Base-by-base conservation (phyloP, 2,329 filamentous ascomycete genomes). In the Neopestalotiopsis clavispora region DNA sequence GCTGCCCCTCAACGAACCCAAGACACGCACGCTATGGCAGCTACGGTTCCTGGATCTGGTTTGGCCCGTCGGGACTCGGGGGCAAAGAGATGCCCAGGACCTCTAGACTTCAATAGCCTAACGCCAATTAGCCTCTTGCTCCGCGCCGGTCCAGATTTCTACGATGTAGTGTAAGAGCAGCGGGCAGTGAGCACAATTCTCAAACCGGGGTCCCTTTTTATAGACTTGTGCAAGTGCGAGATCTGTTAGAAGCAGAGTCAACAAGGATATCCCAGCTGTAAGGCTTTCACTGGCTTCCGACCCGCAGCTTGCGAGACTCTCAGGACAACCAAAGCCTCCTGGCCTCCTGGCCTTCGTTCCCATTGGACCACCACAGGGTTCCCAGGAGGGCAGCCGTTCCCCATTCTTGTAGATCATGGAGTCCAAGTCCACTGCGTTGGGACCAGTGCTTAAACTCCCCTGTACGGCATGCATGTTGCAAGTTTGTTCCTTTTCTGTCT, bases 151-250 rank as follows among this genome's bases (percentile, higher is more conserved):
- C 40, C 5, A 20, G n/a, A 20, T 40, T 7, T 7, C 30, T 28
- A 28, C 23, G 23, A 28, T 28, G 23, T 28, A 28, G 23, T 28
- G 23, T 38, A 38, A 38, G 34, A 38, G 34, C 34, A 38, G 34
- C 34, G 34, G 10, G 34, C 34, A 9, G 34, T 38, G 34, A 38
- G 34, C 34, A 23, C 20, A 12, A 40, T 23, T 40, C 20, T 40
- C 45, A 56, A 34, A 66, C 49, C 20, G 52, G 63, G 63, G 63
- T 52, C 63, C 32, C 49, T 66, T 66, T 66, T 34, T 66, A 66
- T 66, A 57, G 63, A 57, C 63, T 66, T 49, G 40, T 49, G 45
- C 42, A 58, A 40, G 34, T n/a, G 20, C 28, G 7, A 14, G 30
- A 32, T 38, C 23, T 58, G 30, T 34, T 9, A 4, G 23, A 13